phyloP scores from a whole-genome alignment of 208 protist species.

The Trichomonas gallinae region DNA sequence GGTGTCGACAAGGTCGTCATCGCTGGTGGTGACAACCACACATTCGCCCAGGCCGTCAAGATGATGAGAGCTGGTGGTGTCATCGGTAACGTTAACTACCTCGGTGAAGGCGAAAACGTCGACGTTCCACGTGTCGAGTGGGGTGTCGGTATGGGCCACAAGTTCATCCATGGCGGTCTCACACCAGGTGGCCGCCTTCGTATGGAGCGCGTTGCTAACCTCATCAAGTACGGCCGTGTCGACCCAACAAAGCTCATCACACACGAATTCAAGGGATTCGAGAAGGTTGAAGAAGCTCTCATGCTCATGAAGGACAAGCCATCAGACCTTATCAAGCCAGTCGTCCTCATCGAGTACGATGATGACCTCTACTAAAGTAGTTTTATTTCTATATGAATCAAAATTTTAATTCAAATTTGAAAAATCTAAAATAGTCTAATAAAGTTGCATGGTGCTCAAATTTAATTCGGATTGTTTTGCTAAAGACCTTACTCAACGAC shows the following conservation, averaged over 20 bases:
- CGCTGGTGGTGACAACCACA: not conserved
- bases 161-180: not conserved
- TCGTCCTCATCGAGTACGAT: not conserved
- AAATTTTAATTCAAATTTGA: no score
- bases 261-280: not conserved
- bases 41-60: not conserved
- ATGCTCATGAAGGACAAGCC: conserved; percentile 6
- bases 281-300: not conserved
- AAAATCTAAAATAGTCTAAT: no score
- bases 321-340: not conserved
- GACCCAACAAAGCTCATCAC: not conserved
- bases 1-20: conserved; percentile 7
- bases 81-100: not conserved
- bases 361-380: not conserved
- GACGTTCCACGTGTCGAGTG: not conserved
- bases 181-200: not conserved
- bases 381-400: no score
- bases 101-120: not conserved
- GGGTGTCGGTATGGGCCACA: not conserved
- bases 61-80: not conserved
- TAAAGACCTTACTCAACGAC: no score
- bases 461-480: no score
- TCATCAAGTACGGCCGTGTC: not conserved
- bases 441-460: no score
- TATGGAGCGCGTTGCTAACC: not conserved